Conservation (phyloP, 1,284 basidiomycete species). For the Fistulinella staudtii region DNA sequence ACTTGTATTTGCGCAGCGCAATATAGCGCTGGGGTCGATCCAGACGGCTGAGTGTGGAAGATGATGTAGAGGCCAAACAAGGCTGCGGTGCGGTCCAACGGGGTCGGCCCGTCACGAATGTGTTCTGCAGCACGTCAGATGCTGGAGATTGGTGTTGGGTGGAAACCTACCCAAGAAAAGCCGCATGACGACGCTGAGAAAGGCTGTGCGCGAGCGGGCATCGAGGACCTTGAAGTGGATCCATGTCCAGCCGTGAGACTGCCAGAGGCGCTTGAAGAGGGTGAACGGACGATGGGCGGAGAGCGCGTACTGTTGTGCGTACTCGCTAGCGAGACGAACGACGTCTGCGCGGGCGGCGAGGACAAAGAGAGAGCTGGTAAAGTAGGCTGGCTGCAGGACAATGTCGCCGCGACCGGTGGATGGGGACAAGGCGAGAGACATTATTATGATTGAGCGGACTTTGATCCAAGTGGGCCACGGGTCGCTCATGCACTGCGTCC, state of each 20-base stretch:
- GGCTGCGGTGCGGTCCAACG: conserved; percentile 50
- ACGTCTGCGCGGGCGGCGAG: conserved; percentile 64
- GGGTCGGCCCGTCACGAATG: conserved; percentile 43
- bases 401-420: conserved; percentile 51
- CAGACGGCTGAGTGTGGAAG: conserved; percentile 58
- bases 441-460: too few relatives aligned
- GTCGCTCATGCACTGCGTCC: too few relatives aligned
- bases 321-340: conserved; percentile 44
- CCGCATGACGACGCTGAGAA: conserved; percentile 53
- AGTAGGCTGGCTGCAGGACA: conserved; percentile 66
- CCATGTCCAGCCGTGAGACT: conserved; percentile 65
- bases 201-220: conserved; percentile 53
- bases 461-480: too few relatives aligned
- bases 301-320: conserved; percentile 42
- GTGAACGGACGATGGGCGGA: conserved; percentile 47
- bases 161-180: conserved; percentile 58
- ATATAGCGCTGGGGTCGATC: conserved; percentile 47
- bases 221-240: conserved; percentile 70
- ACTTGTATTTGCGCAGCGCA: conserved; percentile 49
- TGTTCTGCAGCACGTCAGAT: conserved; percentile 42
- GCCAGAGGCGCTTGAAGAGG: conserved; percentile 67
- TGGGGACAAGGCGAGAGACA: conserved; percentile 43
- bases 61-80: conserved; percentile 69
- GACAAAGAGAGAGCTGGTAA: conserved; percentile 70
- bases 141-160: not conserved